Evolutionary conservation across 1,284 basidiomycete species (phyloP).

Genomic region (Entoloma clypeatum): DNA sequence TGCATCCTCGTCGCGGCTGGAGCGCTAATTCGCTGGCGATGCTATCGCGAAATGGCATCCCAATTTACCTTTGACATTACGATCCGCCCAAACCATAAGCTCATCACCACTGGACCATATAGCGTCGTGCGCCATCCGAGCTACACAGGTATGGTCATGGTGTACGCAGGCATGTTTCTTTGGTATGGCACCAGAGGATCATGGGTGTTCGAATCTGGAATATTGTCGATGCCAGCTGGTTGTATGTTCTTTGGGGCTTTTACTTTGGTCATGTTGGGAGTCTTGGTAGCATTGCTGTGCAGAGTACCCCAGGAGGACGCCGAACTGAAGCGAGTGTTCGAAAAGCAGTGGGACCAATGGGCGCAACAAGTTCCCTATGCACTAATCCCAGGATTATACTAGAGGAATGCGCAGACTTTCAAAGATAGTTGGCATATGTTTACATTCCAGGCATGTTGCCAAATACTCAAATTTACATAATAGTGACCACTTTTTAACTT

Average conservation of each 20-base stretch:
- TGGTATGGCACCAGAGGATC: slow-evolving; percentile 13
- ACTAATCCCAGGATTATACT: slow-evolving; percentile 13
- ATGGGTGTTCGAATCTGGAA: slow-evolving; percentile 9
- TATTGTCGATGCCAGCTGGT: slow-evolving; percentile 5
- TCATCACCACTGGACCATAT: slow-evolving; percentile 14
- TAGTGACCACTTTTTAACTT: too few species aligned
- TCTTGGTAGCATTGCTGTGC: slow-evolving; percentile 1
- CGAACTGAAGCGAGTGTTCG: slow-evolving; percentile 13
- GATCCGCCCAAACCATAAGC: slow-evolving; percentile 10
- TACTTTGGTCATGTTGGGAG: slow-evolving; percentile 2
- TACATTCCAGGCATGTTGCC: too few species aligned
- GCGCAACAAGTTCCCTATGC: slow-evolving; percentile 12
- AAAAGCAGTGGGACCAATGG: slow-evolving; percentile 14
- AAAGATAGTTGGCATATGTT: neutral
- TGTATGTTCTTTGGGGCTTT: neutral
- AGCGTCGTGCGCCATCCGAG: slow-evolving; percentile 14
- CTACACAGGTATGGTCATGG: slow-evolving; percentile 5
- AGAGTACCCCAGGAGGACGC: slow-evolving; percentile 6
- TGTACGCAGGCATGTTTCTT: slow-evolving; percentile 8
- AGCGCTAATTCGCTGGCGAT: slow-evolving; percentile 6
- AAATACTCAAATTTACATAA: too few species aligned
- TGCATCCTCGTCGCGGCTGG: slow-evolving; percentile 1
- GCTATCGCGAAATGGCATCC: slow-evolving; percentile 11
- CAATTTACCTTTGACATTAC: slow-evolving; percentile 15
- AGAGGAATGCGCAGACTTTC: slow-evolving; percentile 3